A percentile compares a stretch with the other conserved stretches of the same genome.
These are phyloP conservation scores for Serendipita sp. DNA, from an alignment of 768 basidiomycete species.

Conservation along the genomic window DNA sequence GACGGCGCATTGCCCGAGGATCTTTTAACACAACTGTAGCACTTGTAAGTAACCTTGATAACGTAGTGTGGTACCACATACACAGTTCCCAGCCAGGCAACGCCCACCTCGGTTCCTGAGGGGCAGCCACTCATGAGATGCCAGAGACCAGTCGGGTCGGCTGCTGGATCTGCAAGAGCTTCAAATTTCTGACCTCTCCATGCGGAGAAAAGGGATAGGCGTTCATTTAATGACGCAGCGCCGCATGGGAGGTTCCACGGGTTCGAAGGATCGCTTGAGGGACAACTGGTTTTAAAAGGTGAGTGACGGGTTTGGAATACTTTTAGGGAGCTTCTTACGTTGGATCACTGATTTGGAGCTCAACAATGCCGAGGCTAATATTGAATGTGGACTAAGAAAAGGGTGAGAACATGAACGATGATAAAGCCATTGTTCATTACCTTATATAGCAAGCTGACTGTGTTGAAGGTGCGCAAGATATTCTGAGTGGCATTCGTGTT, in stretches of 20 bases:
- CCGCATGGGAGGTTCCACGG: constrained; percentile 69
- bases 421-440: constrained; percentile 17
- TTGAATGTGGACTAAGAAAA: constrained; percentile 50
- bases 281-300: constrained; percentile 38
- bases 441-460: constrained; percentile 59
- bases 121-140: constrained; percentile 78
- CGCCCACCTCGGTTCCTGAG: constrained; percentile 68
- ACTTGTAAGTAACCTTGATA: neutral
- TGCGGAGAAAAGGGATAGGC: constrained; percentile 62
- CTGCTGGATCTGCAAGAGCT: neutral
- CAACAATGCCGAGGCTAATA: constrained; percentile 67
- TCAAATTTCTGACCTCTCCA: constrained; percentile 63
- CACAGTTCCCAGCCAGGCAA: constrained; percentile 76
- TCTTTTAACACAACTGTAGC: constrained; percentile 37
- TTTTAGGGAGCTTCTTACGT: constrained; percentile 22
- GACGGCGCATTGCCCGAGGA: constrained; percentile 31
- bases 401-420: neutral
- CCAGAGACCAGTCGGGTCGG: constrained; percentile 67
- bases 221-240: constrained; percentile 40
- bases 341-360: constrained; percentile 53
- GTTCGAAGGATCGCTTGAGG: constrained; percentile 31
- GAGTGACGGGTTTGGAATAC: constrained; percentile 5
- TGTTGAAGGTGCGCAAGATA: constrained; percentile 68
- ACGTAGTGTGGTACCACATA: constrained; percentile 21
- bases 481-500: constrained; percentile 52